Percentiles rank a stretch among this genome's conserved stretches.
These are phyloP conservation scores for Pseudogymnoascus sp. DNA, from an alignment of 2,329 filamentous ascomycete genomes.

Conservation along the genomic window DNA sequence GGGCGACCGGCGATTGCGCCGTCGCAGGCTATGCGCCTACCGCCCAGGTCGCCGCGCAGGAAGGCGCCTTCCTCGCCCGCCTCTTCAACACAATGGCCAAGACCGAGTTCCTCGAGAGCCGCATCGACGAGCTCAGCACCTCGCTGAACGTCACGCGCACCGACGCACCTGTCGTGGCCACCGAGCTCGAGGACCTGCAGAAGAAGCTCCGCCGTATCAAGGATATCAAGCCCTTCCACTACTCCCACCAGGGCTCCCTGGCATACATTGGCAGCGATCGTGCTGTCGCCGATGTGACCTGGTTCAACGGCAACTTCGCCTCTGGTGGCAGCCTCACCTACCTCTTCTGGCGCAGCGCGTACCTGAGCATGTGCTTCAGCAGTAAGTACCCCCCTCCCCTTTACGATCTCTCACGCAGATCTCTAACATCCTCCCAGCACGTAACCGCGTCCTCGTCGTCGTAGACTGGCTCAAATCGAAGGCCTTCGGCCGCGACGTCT, in stretches of 20 bases:
- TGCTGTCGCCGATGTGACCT: slow-evolving; percentile 93
- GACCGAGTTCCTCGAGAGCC: slow-evolving; percentile 71
- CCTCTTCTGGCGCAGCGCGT: slow-evolving; percentile 96
- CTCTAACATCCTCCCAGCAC: slow-evolving; percentile 46
- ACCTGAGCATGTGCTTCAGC: slow-evolving; percentile 99
- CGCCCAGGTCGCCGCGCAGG: slow-evolving; percentile 91
- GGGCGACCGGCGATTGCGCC: slow-evolving; percentile 95
- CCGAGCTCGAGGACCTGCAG: slow-evolving; percentile 78
- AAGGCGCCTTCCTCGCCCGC: slow-evolving; percentile 87
- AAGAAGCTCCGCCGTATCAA: slow-evolving; percentile 82
- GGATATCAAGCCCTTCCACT: slow-evolving; percentile 95
- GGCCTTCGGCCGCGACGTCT: slow-evolving; percentile 91
- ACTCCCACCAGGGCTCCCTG: slow-evolving; percentile 93
- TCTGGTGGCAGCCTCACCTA: slow-evolving; percentile 91
- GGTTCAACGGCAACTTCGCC: slow-evolving; percentile 94
- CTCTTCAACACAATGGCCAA: slow-evolving; percentile 99
- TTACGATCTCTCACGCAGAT: background rate
- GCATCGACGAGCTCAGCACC: slow-evolving; percentile 63
- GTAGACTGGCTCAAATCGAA: slow-evolving; percentile 97
- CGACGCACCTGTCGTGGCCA: slow-evolving; percentile 58
- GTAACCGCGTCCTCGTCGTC: slow-evolving; percentile 86
- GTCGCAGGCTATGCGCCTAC: slow-evolving; percentile 97
- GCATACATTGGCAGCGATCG: slow-evolving; percentile 98
- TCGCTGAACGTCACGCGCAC: slow-evolving; percentile 53
- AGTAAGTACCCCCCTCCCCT: slow-evolving; percentile 53